Conservation (phyloP, 305 asterid genomes). For the Rubia tinctorum region DNA sequence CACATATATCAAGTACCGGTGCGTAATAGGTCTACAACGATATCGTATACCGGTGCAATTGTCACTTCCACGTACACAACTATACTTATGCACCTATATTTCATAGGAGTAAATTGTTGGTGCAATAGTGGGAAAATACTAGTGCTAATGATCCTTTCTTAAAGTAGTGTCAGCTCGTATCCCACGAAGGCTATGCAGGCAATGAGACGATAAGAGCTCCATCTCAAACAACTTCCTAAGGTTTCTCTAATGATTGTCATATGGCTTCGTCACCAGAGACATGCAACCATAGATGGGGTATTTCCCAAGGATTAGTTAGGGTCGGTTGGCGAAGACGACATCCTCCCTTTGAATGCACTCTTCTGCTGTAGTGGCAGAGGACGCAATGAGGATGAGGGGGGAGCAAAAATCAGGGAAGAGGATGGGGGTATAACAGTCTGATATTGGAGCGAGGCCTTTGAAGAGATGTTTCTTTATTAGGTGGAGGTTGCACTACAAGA, state of each 20-base stretch:
- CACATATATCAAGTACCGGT: no score
- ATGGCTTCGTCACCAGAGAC: slow-evolving; percentile 49
- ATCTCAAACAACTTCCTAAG: slow-evolving; percentile 46
- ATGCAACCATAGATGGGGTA: slow-evolving; percentile 56
- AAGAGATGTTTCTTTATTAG: slow-evolving; percentile 54
- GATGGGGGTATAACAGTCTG: slow-evolving; percentile 56
- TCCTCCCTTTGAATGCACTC: slow-evolving; percentile 64
- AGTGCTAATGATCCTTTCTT: no score
- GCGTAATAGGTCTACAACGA: no score
- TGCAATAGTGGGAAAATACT: no score
- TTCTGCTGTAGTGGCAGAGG: slow-evolving; percentile 61
- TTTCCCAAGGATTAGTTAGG: slow-evolving; percentile 52
- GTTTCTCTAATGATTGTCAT: slow-evolving; percentile 80
- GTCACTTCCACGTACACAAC: no score
- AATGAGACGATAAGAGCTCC: slow-evolving; percentile 50
- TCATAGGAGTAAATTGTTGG: no score
- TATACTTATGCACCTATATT: no score
- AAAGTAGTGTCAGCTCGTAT: slow-evolving; percentile 32
- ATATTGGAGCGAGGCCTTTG: slow-evolving; percentile 41
- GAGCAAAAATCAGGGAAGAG: slow-evolving; percentile 56
- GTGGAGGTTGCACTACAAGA: slow-evolving; percentile 43
- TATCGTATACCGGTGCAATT: no score
- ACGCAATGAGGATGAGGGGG: slow-evolving; percentile 54
- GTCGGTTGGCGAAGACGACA: slow-evolving; percentile 59
- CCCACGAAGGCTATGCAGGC: slow-evolving; percentile 44